Evolutionary conservation across 371 early-diverging fungal species (phyloP), one percentile per base, ranked within the genome.

Genomic region (Rhizopus microsporus): DNA sequence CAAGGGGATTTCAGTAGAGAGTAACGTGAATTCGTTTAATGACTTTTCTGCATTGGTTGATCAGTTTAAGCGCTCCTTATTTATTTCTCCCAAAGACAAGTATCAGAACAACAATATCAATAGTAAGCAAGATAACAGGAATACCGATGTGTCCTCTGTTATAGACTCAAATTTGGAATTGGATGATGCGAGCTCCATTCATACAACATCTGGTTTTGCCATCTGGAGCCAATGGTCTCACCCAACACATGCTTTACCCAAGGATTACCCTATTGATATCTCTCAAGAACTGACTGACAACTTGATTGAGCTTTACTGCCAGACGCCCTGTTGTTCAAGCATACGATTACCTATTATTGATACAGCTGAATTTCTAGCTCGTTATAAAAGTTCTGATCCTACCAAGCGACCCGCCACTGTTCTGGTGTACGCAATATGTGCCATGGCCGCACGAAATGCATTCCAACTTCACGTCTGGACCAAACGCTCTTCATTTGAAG

Each of bases 401-500:
- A 30, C 29, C 8, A 60, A 67, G 16, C 67, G 57, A 13, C 78
- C 78, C 4, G 57, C 74, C 3, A 57, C 51, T 10, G 60, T 78
- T 8, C 56, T 75, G 7, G 51, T 71, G 7, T 78, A 75, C 57
- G 72, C 78, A 7, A 54, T 78, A 29, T 78, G 78, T 40, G 75
- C 75, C 17, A 78, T 78, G 75, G 64, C 78, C 10, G 75, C 78
- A 3, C 61, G 78, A 12, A 78, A 75, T 50, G 75, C 78, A 12
- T 78, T 78, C 40, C 78, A 78, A 37, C 37, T 78, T n/a, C 78
- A 78, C 51, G 69, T 75, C 5, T 78, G 78, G 78, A 67, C 63
- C 16, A 69, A 70, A 31, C 62, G 69, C 1, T 72, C 69, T 17
- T 37, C 60, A 1, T 51, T 56, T 47, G 68, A 66, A n/a, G 45